Evolutionary conservation across 2,329 filamentous ascomycete genomes (phyloP), one percentile per base, ranked within the genome.

Genomic region (Cercospora sp.): DNA sequence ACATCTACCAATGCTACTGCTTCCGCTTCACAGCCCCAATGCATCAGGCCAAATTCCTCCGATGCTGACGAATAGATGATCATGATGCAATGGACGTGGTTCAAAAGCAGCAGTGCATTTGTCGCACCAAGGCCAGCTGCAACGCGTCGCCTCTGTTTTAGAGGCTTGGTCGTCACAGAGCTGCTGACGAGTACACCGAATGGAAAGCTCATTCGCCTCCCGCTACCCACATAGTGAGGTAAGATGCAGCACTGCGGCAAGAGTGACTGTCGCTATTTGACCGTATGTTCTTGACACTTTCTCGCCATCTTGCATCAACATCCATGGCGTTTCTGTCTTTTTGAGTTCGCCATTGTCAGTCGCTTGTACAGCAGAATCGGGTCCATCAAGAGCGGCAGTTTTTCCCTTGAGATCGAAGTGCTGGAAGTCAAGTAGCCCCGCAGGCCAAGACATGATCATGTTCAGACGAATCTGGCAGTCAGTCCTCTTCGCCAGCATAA

Each of bases 151-250:
- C 28, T 18, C 33, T 55, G 6, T 42, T 42, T 57, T 42, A 39
- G 51, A 31, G 61, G 16, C 61, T 63, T 63, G 53, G 61, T 57
- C 30, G 61, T 48, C 48, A 33, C 61, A 18, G 53, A 33, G 45
- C 59, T 18, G 61, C 61, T 64, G 45, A 64, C 61, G 61, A 64
- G 61, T 64, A 13, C 61, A 58, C 26, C 60, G 5, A 31, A 53
- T 7, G 60, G 30, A 39, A 51, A 39, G 60, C 60, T 62, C 60
- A 42, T 64, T 57, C 61, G 30, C n/a, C 45, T 64, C 53, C 48
- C 61, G 39, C 61, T 26, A 31, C 30, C 61, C 45, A 62, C 42
- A 42, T n/a, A 8, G 45, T 45, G 48, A 64, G 60, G 60, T 63
- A 23, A 53, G 60, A 51, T 30, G 36, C 45, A 23, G 13, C 3